A percentile compares a stretch with the other conserved stretches of the same genome.
These are phyloP conservation scores for Ophiostoma ips DNA, from an alignment of 2,329 filamentous ascomycete species.

Conservation along the genomic window DNA sequence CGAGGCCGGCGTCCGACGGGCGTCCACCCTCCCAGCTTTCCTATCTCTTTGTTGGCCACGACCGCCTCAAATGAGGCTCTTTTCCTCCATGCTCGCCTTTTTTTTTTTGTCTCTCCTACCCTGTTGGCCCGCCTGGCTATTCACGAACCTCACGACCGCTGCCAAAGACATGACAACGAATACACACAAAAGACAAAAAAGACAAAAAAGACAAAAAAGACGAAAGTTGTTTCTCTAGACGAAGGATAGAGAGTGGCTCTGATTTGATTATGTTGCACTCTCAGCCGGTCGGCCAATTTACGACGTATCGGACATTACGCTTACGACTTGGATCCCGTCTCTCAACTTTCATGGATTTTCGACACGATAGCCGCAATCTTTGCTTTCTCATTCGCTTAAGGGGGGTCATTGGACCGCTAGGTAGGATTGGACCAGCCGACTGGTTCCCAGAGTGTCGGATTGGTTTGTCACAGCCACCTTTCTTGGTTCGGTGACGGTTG, in stretches of 20 bases:
- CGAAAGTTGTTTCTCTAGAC: neutral
- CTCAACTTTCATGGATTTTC: neutral
- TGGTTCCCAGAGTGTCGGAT: too few relatives aligned
- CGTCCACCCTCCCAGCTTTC: constrained; percentile 35
- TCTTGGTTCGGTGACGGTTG: neutral
- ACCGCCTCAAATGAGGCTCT: constrained; percentile 27
- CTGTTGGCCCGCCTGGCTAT: neutral
- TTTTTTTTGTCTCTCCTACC: neutral
- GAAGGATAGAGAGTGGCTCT: too few relatives aligned
- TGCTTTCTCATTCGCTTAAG: neutral
- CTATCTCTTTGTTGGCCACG: constrained; percentile 32
- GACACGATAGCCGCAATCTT: constrained; percentile 6
- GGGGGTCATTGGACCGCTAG: too few relatives aligned
- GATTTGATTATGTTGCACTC: too few relatives aligned
- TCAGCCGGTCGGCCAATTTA: too few relatives aligned
- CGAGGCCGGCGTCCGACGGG: constrained; percentile 20
- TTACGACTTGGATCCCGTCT: neutral
- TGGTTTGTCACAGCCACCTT: neutral
- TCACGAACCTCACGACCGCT: constrained; percentile 1
- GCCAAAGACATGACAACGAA: constrained; percentile 10
- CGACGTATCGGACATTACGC: neutral
- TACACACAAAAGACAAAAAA: neutral
- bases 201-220: neutral
- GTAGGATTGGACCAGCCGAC: too few relatives aligned
- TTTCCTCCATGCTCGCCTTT: constrained; percentile 17